Evolutionary conservation across 257 asterid genomes (phyloP), one percentile per base, ranked within the genome.

Genomic region (Craterostigma plantagineum): DNA sequence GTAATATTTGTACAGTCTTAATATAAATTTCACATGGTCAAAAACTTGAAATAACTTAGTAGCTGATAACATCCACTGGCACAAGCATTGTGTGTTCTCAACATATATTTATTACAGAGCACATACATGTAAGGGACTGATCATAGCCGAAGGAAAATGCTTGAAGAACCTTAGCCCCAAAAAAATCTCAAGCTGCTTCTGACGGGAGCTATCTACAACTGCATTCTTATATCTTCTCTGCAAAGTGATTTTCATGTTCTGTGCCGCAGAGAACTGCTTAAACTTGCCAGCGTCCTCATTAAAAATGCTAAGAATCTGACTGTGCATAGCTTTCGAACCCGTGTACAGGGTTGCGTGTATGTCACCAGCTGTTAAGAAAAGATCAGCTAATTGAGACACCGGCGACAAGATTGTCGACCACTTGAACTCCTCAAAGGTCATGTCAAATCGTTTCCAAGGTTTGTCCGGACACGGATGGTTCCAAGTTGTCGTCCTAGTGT

Each of bases 291-390:
- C 72, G 43, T 82, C 98, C 63, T 82, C 95, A 41, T 55, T 87
- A 61, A 87, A 87, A 64, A 87, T 82, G 91, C 84, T 87, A 59
- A 87, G 95, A 59, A 87, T 87, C 73, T 87, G 98, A 68, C 98
- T 87, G 60, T 87, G 98, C 98, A 87, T 87, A 42, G 98, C 98
- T 66, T 82, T 87, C 43, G 98, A 87, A 50, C 98, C 98, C 48
- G 95, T 79, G 59, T 87, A 87, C 30, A 87, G 42, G 4, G 98
- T 87, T 33, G 98, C 98, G 44, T 87, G 98, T 59, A 75, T 79
- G 64, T 87, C 98, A 52, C 98, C 98, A 46, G 98, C 95, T 55
- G 64, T 50, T 56, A 87, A 57, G 60, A 87, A 87, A 50, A 87
- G 59, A 63, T 87, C 98, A 63, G 98, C 81, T 56, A 87, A 56